Base-by-base conservation (phyloP, 1,139 yeast genomes). In the Eremothecium coryli region DNA sequence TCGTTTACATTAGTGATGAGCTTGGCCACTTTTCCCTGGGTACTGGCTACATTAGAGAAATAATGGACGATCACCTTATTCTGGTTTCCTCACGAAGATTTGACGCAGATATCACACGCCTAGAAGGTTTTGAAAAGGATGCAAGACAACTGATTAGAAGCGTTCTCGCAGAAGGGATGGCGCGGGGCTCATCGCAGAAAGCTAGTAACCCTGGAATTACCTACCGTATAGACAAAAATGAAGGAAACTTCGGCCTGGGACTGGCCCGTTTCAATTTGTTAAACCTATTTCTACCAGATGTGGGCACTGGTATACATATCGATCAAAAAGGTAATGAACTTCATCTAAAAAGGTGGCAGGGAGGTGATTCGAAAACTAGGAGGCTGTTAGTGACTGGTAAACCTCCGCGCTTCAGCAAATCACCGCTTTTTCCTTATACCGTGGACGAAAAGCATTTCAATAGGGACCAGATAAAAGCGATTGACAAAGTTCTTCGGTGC, bases 171-270 rank as follows among this genome's bases (percentile, higher is more conserved):
- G 50, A 47, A 11, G 38, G 44, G 28, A 9, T 24, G 9, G 4
- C 22, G n/a, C 23, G 33, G 2, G 15, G 43, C 18, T 30, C 32
- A 5, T 34, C 40, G 5, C 52, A 49, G 37, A 47, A 48, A 29
- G 20, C 30, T 30, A 43, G 41, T 33, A 38, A 49, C 25, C 10
- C 35, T 2, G 12, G 14, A 6, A 35, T 50, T 4, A 47, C 64
- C 2, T 84, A 71, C 49, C 65, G 97, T 38, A 65, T 90, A 23
- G 97, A 90, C 54, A 77, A 73, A 48, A 94, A 88, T 55, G 86
- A 79, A 35, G 71, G 78, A 64, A 76, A 71, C 39, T 76, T 73
- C 48, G 88, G 93, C 0, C 68, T 86, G 69, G 73, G 82, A 1
- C 52, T 78, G 33, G 90, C 95, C 0, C 63, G 95, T 30, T 82